phyloP scores from a whole-genome alignment of 2,329 filamentous ascomycete genomes.

The Phoma herbarum region DNA sequence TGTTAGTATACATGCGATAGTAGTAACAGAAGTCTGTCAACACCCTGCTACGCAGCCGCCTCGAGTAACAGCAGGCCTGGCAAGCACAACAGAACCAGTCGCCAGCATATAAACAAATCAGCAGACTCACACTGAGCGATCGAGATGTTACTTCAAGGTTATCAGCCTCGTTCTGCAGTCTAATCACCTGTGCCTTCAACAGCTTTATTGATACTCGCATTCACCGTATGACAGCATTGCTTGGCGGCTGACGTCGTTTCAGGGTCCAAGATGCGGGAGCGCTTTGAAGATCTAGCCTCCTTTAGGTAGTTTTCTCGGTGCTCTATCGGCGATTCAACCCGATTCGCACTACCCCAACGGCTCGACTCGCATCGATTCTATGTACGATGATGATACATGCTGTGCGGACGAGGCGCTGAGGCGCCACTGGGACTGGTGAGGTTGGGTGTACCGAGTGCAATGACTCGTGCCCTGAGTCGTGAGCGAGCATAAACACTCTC shows the following conservation, averaged over 20 bases:
- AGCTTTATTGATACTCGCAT: conserved; percentile 21
- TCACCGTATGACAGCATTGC: conserved; percentile 35
- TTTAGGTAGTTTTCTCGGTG: conserved; percentile 16
- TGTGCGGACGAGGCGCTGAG: conserved; percentile 4
- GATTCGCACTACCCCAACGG: conserved; percentile 11
- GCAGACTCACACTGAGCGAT: neutral
- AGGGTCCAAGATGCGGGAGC: conserved; percentile 27
- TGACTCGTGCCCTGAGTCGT: neutral
- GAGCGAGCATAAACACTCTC: conserved; percentile 1
- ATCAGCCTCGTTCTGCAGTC: conserved; percentile 6
- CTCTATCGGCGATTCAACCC: conserved; percentile 30
- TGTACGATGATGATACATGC: conserved; percentile 11
- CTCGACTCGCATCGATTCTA: conserved; percentile 4
- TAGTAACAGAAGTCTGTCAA: neutral
- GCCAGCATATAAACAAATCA: neutral
- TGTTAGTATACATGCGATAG: neutral
- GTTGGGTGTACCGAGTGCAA: neutral
- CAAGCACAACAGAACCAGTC: neutral
- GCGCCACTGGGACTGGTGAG: neutral
- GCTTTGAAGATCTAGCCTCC: conserved; percentile 17
- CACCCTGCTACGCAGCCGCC: neutral
- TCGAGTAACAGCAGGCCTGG: neutral
- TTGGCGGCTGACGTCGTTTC: conserved; percentile 40
- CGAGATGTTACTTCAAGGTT: neutral
- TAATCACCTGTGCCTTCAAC: conserved; percentile 10